A percentile compares a stretch with the other conserved stretches of the same genome.
Evolutionary conservation across 768 basidiomycete genomes (phyloP).

Genomic region (Collybiopsis luxurians): DNA sequence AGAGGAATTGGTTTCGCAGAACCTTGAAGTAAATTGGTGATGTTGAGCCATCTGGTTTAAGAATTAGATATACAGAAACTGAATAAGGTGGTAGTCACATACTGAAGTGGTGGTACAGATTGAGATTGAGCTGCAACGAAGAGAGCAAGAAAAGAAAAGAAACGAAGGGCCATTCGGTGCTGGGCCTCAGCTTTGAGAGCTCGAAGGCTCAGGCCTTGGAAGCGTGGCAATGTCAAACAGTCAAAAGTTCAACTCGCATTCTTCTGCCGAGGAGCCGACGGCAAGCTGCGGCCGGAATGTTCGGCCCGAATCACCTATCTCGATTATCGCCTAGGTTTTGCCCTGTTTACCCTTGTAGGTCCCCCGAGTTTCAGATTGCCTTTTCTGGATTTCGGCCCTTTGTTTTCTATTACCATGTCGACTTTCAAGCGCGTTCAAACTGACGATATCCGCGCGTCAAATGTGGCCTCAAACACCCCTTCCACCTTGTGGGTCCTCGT

Average conservation of each 20-base stretch:
- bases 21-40: constrained; percentile 55
- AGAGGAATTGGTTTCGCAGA: constrained; percentile 56
- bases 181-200: no score
- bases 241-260: no score
- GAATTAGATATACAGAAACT: constrained; percentile 22
- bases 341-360: no score
- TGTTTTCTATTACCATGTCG: constrained; percentile 10
- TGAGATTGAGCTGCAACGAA: background rate
- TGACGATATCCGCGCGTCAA: constrained; percentile 24
- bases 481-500: constrained; percentile 16
- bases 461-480: constrained; percentile 16
- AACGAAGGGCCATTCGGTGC: constrained; percentile 30
- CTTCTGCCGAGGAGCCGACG: no score
- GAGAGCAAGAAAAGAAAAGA: constrained; percentile 21
- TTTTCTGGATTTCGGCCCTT: no score
- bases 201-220: background rate
- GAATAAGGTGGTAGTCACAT: constrained; percentile 16
- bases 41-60: constrained; percentile 59
- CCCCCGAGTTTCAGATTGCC: no score
- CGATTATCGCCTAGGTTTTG: no score
- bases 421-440: constrained; percentile 34
- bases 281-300: no score
- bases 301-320: no score
- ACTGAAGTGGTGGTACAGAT: constrained; percentile 56
- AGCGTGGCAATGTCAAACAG: constrained; percentile 1